Base-by-base conservation (phyloP, 176 grass and related monocot species). In the Lolium multiflorum region DNA sequence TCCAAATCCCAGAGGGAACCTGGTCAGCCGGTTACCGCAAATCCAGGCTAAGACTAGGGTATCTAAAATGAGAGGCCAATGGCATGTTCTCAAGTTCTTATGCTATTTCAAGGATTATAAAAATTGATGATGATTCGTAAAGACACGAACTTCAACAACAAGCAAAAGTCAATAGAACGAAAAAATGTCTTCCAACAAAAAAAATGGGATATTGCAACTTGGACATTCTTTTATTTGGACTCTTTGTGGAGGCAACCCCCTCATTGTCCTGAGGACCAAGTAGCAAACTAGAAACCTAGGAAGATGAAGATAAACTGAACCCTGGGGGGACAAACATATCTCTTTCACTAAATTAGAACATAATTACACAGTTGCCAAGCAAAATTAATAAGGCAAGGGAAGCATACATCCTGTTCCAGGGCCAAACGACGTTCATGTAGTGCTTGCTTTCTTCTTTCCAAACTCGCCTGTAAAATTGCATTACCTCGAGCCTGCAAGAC, bases 371-470 rank as follows among this genome's bases (percentile, higher is more conserved):
- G 78, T 68, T 51, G 52, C 25, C 67, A 71, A 84, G 39, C 20
- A 83, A 88, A 87, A 37, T 62, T 77, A 73, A 65, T 0, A 85
- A 88, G 78, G 64, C 67, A 74, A 79, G 81, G 76, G 7, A 78
- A 89, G 57, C 92, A 93, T 97, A 99, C 97, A 97, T 99, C 97
- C 89, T 99, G 97, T 90, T 99, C 97, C 85, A 99, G 88, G 67
- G 92, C 97, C 85, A 99, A 83, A 46, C 97, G 92, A 17, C 92
- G 97, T 77, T 99, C 97, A 87, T 97, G 97, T 71, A 99, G 82
- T 48, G 97, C 97, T 89, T 99, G 97, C 79, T 99, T 99, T 87
- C 97, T 94, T 94, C 94, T 99, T 93, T 99, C 94, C 86, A 99
- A 88, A 83, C 97, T 99, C 43, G 97, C 92, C 68, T 99, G 97